Conservation (phyloP, 2,329 filamentous ascomycete species). For the Colletotrichum salicis region DNA sequence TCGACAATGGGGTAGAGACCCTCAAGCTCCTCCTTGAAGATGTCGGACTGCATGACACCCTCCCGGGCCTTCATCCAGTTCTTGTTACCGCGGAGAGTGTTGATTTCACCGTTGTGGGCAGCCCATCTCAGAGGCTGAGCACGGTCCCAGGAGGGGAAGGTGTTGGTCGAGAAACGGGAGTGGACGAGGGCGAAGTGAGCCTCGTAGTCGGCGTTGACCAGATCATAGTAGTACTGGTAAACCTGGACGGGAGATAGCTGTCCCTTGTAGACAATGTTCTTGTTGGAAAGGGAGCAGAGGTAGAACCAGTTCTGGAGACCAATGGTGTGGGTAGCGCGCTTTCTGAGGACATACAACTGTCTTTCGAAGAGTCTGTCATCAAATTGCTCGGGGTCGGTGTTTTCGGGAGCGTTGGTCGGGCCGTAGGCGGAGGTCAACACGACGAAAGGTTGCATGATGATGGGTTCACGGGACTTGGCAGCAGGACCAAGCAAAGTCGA, state of each 20-base stretch:
- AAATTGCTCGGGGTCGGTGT: constrained; percentile 81
- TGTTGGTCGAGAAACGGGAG: constrained; percentile 98
- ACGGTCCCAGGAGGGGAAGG: constrained; percentile 97
- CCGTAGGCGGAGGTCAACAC: constrained; percentile 89
- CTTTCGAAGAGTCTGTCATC: constrained; percentile 89
- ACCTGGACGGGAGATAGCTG: constrained; percentile 94
- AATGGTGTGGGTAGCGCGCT: constrained; percentile 93
- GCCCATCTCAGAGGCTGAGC: constrained; percentile 96
- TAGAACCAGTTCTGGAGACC: constrained; percentile 99
- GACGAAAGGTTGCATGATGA: constrained; percentile 95
- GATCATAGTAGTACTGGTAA: constrained; percentile 97
- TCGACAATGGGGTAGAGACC: constrained; percentile 93
- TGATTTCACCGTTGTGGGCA: constrained; percentile 98
- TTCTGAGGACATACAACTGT: constrained; percentile 93
- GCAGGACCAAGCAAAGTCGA: constrained; percentile 92
- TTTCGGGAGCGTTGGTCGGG: constrained; percentile 79
- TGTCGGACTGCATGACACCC: constrained; percentile 90
- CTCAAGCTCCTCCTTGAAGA: constrained; percentile 94
- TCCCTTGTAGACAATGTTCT: constrained; percentile 99
- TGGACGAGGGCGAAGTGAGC: constrained; percentile 96
- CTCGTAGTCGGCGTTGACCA: constrained; percentile 97
- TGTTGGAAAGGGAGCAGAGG: constrained; percentile 94
- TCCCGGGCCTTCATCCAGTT: constrained; percentile 99
- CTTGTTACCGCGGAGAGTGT: constrained; percentile 96
- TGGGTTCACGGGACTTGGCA: constrained; percentile 91